Conservation (phyloP, 495 filamentous ascomycete genomes). For the Neohortaea acidophila region DNA sequence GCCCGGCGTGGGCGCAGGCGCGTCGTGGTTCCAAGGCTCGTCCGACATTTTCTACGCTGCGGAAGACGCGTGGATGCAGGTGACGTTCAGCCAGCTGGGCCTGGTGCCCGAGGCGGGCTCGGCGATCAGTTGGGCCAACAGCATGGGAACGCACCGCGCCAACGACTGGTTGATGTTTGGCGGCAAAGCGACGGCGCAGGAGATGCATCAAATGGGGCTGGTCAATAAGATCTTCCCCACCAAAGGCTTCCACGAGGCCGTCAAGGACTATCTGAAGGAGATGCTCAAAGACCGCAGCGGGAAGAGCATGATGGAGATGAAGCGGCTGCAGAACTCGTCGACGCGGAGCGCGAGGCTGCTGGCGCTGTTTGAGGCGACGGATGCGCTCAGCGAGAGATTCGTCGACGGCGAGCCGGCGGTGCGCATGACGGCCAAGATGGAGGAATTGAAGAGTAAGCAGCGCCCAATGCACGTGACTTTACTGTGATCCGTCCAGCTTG, state of each 20-base stretch:
- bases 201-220: conserved; percentile 17
- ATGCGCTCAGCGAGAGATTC: conserved; percentile 26
- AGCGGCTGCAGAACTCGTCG: conserved; percentile 25
- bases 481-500: too few species aligned
- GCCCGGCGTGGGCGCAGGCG: conserved; percentile 24
- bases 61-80: conserved; percentile 19
- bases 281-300: conserved; percentile 23
- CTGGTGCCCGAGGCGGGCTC: conserved; percentile 25
- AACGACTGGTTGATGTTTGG: conserved; percentile 28
- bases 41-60: conserved; percentile 22
- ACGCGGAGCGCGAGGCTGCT: conserved; percentile 19
- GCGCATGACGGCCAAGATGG: conserved; percentile 23
- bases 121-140: conserved; percentile 22
- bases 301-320: conserved; percentile 29
- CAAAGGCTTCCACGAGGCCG: conserved; percentile 18
- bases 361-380: conserved; percentile 20
- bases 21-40: conserved; percentile 24
- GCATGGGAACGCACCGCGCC: conserved; percentile 24
- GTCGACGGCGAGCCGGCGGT: conserved; percentile 23
- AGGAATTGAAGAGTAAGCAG: conserved; percentile 9
- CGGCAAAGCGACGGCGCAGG: conserved; percentile 18
- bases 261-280: conserved; percentile 19
- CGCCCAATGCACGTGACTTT: too few species aligned
- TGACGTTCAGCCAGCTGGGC: conserved; percentile 22
- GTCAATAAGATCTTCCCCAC: conserved; percentile 20